Conservation (phyloP, 2,329 filamentous ascomycete species). For the Aspergillus aculeatinus region DNA sequence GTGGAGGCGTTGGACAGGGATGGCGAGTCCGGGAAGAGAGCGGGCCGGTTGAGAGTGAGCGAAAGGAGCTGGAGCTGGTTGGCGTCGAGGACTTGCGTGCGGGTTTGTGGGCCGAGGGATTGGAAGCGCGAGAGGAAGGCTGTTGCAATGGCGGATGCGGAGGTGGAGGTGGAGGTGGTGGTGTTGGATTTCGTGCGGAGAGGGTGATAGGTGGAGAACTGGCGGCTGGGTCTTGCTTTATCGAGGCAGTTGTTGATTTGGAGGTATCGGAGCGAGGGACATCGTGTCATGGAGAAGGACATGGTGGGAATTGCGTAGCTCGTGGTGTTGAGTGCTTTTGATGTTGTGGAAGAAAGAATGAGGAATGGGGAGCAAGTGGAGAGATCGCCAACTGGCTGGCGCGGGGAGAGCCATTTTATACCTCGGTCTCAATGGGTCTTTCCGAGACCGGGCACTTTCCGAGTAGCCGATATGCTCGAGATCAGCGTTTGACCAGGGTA, state of each 20-base stretch:
- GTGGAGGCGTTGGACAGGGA: constrained; percentile 39
- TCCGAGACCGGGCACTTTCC: background rate
- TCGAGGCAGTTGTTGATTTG: background rate
- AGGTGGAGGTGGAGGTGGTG: constrained; percentile 32
- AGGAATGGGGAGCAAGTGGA: background rate
- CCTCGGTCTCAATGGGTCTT: background rate
- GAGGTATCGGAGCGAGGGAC: background rate
- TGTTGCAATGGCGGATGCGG: constrained; percentile 36
- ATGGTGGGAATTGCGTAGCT: background rate
- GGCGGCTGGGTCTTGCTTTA: background rate
- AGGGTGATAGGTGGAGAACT: constrained; percentile 15
- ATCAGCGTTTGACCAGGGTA: background rate
- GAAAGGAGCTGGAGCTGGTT: constrained; percentile 65
- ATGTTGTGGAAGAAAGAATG: background rate
- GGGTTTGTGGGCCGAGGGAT: constrained; percentile 42
- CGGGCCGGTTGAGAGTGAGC: constrained; percentile 55
- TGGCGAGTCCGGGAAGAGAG: constrained; percentile 41
- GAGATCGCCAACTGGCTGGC: background rate
- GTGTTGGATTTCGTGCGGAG: constrained; percentile 17
- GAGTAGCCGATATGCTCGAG: background rate
- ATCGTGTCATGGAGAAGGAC: constrained; percentile 5
- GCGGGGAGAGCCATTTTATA: background rate
- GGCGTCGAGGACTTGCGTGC: constrained; percentile 56
- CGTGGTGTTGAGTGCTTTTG: background rate
- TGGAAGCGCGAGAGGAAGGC: constrained; percentile 46